Conservation (phyloP, 345 rosid species). For the Heritiera fomes region DNA sequence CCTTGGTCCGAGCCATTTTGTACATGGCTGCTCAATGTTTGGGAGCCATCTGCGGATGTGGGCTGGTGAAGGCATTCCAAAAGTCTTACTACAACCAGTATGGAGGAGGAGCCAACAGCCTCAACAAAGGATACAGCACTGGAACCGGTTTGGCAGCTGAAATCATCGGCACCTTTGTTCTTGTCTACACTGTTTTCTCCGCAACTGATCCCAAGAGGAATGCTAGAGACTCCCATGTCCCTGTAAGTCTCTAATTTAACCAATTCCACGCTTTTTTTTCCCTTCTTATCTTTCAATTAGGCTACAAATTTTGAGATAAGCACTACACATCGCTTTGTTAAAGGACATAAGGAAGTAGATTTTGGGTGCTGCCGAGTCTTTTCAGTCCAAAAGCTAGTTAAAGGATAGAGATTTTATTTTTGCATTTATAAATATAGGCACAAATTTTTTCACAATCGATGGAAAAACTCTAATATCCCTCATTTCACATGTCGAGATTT, state of each 20-base stretch:
- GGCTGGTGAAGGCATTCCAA: constrained; percentile 60
- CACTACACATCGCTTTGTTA: no score
- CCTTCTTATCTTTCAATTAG: no score
- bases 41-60: constrained; percentile 69
- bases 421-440: no score
- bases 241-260: constrained; percentile 36
- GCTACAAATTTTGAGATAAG: no score
- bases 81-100: constrained; percentile 47
- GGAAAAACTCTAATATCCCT: no score
- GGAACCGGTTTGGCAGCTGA: constrained; percentile 70
- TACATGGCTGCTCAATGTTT: constrained; percentile 70
- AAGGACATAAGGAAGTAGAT: not conserved
- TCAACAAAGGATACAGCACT: constrained; percentile 49
- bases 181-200: constrained; percentile 66
- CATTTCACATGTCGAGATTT: no score
- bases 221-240: constrained; percentile 66
- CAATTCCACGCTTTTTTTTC: not conserved
- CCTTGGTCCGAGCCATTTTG: constrained; percentile 54
- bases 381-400: no score
- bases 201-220: constrained; percentile 69
- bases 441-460: no score
- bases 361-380: no score
- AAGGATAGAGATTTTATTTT: no score
- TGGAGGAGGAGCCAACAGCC: constrained; percentile 65
- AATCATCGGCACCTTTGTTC: constrained; percentile 66